Percentiles rank a stretch among this genome's conserved stretches.
Evolutionary conservation across 768 basidiomycete species (phyloP).

Genomic region (Boletus barrowsii): DNA sequence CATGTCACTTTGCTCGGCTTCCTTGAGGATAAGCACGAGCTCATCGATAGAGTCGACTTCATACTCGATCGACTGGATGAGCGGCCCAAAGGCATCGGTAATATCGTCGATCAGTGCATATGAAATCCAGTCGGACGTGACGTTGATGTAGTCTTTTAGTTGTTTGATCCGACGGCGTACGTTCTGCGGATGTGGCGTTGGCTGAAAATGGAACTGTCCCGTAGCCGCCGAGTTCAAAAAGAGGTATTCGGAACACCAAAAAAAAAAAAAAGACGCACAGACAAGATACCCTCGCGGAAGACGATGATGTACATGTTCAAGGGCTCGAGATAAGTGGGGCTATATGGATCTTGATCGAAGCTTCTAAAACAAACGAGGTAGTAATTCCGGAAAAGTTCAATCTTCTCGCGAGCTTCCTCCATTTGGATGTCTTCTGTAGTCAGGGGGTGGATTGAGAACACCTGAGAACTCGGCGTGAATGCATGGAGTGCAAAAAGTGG

Average conservation of each 20-base stretch:
- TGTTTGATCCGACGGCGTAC: constrained; percentile 98
- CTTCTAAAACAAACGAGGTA: constrained; percentile 99
- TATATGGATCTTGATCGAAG: constrained; percentile 98
- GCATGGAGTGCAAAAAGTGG: background rate
- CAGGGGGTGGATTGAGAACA: constrained; percentile 94
- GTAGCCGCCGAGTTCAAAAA: background rate
- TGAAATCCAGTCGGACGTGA: constrained; percentile 99
- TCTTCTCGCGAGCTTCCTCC: constrained; percentile 99
- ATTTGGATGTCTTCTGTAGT: constrained; percentile 99
- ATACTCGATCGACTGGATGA: constrained; percentile 98
- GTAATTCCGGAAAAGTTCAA: constrained; percentile 97
- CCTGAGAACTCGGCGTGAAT: constrained; percentile 44
- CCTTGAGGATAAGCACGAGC: constrained; percentile 90
- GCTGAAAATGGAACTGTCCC: constrained; percentile 89
- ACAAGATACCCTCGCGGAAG: constrained; percentile 93
- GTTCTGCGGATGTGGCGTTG: constrained; percentile 96
- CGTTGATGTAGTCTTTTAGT: constrained; percentile 97
- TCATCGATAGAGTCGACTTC: constrained; percentile 99
- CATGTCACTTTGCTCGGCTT: constrained; percentile 85
- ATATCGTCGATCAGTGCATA: constrained; percentile 99
- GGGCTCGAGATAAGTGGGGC: constrained; percentile 94
- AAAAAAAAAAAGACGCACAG: constrained; percentile 51
- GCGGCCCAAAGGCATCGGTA: constrained; percentile 97
- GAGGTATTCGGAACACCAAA: background rate
- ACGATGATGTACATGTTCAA: constrained; percentile 99